Conservation (phyloP, 768 basidiomycete species). For the Trametes punicea region DNA sequence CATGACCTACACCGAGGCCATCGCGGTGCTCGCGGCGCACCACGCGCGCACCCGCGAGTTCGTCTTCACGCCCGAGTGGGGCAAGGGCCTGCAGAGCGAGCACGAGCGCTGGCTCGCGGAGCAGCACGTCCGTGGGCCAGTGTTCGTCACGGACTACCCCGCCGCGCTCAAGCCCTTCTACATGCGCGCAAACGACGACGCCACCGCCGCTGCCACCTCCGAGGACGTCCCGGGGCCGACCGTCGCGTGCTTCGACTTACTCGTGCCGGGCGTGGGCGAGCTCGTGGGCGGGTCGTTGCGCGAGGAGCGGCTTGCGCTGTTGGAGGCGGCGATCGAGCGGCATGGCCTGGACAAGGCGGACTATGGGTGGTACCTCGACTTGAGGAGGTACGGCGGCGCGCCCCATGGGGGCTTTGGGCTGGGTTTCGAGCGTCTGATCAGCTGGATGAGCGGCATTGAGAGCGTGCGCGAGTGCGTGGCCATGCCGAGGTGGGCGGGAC, state of each 20-base stretch:
- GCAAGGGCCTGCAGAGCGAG: conserved; percentile 74
- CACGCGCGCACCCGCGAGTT: conserved; percentile 42
- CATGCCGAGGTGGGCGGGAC: conserved; percentile 86
- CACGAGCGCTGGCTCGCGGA: conserved; percentile 92
- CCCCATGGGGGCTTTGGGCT: conserved; percentile 96
- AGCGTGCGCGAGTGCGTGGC: conserved; percentile 93
- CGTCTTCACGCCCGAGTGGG: conserved; percentile 60
- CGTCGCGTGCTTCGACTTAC: conserved; percentile 93
- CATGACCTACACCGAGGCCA: conserved; percentile 77
- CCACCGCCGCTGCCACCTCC: not conserved
- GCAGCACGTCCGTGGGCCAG: conserved; percentile 60
- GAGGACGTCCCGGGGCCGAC: conserved; percentile 36
- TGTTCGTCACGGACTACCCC: conserved; percentile 94
- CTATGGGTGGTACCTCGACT: conserved; percentile 75
- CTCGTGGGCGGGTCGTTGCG: conserved; percentile 89
- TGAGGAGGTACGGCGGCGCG: conserved; percentile 80
- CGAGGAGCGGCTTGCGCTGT: conserved; percentile 61
- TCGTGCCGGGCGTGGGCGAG: conserved; percentile 87
- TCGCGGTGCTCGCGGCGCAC: conserved; percentile 48
- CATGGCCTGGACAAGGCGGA: conserved; percentile 43
- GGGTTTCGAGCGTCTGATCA: conserved; percentile 89
- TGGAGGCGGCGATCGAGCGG: conserved; percentile 48
- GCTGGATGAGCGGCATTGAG: conserved; percentile 82
- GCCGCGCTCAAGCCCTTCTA: conserved; percentile 87
- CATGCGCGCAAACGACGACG: conserved; percentile 68